These are phyloP conservation scores for Neoscytalidium dimidiatum DNA, from an alignment of 2,329 filamentous ascomycete species.

Conservation along the genomic window DNA sequence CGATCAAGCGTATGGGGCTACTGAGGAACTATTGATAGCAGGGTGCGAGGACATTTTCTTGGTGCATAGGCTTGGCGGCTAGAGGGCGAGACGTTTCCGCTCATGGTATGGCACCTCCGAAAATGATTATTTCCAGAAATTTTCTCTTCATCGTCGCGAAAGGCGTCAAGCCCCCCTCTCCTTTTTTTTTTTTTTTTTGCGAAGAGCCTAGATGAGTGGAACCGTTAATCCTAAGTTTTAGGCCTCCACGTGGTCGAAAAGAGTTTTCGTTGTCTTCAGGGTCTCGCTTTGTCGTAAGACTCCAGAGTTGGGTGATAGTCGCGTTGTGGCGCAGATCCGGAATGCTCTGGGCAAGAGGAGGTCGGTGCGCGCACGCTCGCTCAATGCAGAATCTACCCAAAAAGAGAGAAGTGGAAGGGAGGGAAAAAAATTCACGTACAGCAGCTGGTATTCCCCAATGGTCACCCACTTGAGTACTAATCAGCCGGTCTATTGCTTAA, in stretches of 20 bases:
- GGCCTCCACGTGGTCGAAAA: no score
- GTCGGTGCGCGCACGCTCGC: neutral
- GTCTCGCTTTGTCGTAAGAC: no score
- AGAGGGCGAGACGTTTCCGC: neutral
- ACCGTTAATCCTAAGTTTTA: no score
- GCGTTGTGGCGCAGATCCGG: no score
- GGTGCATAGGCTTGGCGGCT: neutral
- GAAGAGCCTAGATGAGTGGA: no score
- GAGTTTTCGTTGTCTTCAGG: no score
- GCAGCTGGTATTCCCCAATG: neutral
- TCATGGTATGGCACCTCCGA: neutral
- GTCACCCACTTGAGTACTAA: neutral
- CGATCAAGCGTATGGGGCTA: neutral
- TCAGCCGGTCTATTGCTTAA: neutral
- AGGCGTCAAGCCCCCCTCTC: no score
- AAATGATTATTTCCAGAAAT: no score
- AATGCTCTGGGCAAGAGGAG: neutral
- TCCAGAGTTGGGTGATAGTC: no score
- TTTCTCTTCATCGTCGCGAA: no score
- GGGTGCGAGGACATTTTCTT: neutral
- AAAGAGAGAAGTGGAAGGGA: neutral
- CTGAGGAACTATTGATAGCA: neutral
- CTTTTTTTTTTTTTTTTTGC: no score
- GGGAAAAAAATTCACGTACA: neutral
- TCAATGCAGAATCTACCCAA: neutral